Evolutionary conservation across 2,329 filamentous ascomycete genomes (phyloP).

Genomic region (Madurella fahalii): DNA sequence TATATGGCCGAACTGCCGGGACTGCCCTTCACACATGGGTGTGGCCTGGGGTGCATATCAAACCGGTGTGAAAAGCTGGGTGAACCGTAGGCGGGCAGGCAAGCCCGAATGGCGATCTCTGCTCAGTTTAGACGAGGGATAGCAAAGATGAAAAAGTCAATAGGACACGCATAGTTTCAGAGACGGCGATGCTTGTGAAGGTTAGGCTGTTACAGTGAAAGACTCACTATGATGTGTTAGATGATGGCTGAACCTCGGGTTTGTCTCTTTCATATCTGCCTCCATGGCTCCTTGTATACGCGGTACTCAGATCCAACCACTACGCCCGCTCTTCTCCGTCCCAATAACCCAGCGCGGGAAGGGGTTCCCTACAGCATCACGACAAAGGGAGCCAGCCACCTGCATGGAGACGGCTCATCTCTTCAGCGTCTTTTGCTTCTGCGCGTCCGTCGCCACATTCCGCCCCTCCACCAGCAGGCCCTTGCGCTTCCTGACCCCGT

Average conservation of each 20-base stretch:
- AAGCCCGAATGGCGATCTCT: constrained; percentile 6
- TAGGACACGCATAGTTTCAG: constrained; percentile 10
- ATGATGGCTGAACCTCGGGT: too few relatives aligned
- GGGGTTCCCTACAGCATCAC: too few relatives aligned
- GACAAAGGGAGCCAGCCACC: too few relatives aligned
- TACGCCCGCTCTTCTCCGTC: too few relatives aligned
- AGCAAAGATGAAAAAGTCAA: constrained; percentile 18
- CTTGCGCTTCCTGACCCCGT: constrained; percentile 80
- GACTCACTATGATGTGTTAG: too few relatives aligned
- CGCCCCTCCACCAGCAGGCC: constrained; percentile 78
- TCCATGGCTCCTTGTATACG: too few relatives aligned
- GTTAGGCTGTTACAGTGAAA: too few relatives aligned
- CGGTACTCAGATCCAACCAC: too few relatives aligned
- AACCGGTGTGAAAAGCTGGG: constrained; percentile 1
- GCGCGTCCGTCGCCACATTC: constrained; percentile 75
- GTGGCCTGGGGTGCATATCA: constrained; percentile 1
- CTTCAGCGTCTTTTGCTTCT: constrained; percentile 79
- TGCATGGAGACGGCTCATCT: constrained; percentile 36
- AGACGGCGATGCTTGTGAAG: background rate
- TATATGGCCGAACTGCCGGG: background rate
- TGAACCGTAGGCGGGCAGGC: background rate
- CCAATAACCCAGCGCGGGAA: too few relatives aligned
- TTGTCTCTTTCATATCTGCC: too few relatives aligned
- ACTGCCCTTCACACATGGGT: background rate
- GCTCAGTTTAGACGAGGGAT: constrained; percentile 18